Base-by-base conservation (phyloP, 306 rosid genomes). In the Ziziphus jujuba region DNA sequence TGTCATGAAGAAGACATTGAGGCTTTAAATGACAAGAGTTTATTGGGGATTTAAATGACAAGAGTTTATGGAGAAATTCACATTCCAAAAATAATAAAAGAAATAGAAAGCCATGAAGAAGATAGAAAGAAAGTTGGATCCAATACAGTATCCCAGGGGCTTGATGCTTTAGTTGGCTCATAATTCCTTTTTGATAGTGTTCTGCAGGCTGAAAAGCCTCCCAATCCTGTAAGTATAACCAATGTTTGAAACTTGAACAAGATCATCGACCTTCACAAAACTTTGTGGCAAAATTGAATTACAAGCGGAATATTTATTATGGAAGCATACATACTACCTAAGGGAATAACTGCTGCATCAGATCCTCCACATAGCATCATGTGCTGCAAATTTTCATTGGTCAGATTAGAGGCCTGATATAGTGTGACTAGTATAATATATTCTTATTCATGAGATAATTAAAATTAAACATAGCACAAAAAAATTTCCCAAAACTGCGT, bases 291-390 rank as follows among this genome's bases (percentile, higher is more conserved):
- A 1, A 28, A 28, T 7, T 20, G 57, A 67, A 52, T 45, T 28
- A 28, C 33, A 28, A 1, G 33, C 2, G 4, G 33, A 28, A 28
- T 2, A 28, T 28, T 28, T 2, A 28, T 2, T 1, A 28, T 28
- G 33, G 33, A 2, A 28, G 33, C 33, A 0, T 16, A 14, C 4
- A 7, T 9, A 56, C 63, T 67, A 84, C 97, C 91, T 62, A 84
- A 78, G 44, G 97, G 97, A 72, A 90, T 75, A 66, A 90, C 66
- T 52, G 85, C 76, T 63, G 92, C 85, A 75, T 87, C 95, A 33
- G 95, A 85, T 61, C 97, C 97, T 52, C 97, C 97, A 60, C 87
- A 85, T 66, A 90, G 95, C 95, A 90, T 90, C 79, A 90, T 63
- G 61, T 90, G 84, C 92, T 85, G 91, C 74, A 76, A 28, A 22